Conservation (phyloP, 306 rosid genomes). For the barrel medic (Medicago truncatula) region MtrunA17r5.0-ANR NC_053044.1:48059501-48060000, state of each 20-base stretch:
- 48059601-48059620: background rate
- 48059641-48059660: too few species aligned
- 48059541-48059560: conserved; percentile 5
- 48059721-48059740: background rate
- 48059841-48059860: conserved; percentile 22
- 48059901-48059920: conserved; percentile 10
- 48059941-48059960: conserved; percentile 21
- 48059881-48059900: background rate
- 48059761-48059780: conserved; percentile 1
- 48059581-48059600: conserved; percentile 10
- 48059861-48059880: background rate
- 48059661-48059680: too few species aligned
- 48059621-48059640: too few species aligned
- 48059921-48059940: conserved; percentile 14
- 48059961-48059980: conserved; percentile 24
- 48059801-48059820: conserved; percentile 17
- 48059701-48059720: conserved; percentile 5
- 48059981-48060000: conserved; percentile 23
- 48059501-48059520: background rate
- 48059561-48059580: conserved; percentile 8
- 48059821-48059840: conserved; percentile 12
- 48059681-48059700: background rate
- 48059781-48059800: conserved; percentile 10
- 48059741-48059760: conserved; percentile 7
- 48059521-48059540: background rate